These are phyloP conservation scores for Solanum hybrid DNA, from an alignment of 305 asterid genomes.

Conservation along the genomic window DNA sequence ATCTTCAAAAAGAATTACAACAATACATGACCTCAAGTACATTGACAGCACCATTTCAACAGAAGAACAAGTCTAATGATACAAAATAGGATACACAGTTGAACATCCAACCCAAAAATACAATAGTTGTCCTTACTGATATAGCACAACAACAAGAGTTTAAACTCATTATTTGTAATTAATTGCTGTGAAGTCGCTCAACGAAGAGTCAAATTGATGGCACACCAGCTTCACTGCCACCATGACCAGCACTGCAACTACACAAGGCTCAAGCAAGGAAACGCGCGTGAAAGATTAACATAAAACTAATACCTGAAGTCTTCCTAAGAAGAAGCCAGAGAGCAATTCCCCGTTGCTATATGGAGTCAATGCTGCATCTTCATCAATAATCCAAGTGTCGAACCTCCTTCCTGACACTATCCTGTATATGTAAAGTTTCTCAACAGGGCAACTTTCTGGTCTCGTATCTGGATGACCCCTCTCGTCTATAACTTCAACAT, in stretches of 20 bases:
- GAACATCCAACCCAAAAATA: background rate
- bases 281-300: background rate
- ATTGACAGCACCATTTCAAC: background rate
- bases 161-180: background rate
- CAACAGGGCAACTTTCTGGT: conserved; percentile 61
- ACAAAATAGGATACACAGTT: background rate
- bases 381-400: conserved; percentile 29
- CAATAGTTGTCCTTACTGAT: background rate
- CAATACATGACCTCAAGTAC: background rate
- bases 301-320: background rate
- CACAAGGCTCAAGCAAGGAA: background rate
- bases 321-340: background rate
- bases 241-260: background rate
- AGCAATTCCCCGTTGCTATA: background rate
- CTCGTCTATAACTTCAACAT: conserved; percentile 87
- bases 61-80: background rate
- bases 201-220: background rate
- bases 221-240: background rate
- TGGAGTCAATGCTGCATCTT: background rate
- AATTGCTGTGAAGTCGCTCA: background rate
- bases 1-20: too few species aligned
- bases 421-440: conserved; percentile 63
- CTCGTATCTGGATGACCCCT: conserved; percentile 62
- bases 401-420: conserved; percentile 67
- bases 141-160: background rate